Evolutionary conservation across 2,329 filamentous ascomycete species (phyloP).

Genomic region (Stagonosporopsis rhizophila): DNA sequence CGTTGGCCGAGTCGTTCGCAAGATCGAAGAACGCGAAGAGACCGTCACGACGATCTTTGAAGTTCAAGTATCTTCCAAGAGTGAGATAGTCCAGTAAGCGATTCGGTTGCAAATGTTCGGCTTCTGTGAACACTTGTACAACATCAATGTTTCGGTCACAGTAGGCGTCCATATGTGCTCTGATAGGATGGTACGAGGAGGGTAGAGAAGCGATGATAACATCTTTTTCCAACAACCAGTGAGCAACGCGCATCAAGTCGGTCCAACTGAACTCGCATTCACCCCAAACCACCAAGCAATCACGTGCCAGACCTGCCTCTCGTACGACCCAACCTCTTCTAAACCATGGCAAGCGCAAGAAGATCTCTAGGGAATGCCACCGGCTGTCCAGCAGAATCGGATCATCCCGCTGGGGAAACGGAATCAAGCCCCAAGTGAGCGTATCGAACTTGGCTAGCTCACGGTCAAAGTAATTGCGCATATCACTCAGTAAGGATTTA

Average conservation of each 20-base stretch:
- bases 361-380: not conserved
- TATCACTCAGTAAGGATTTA: not conserved
- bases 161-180: not conserved
- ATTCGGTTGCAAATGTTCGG: too few relatives aligned
- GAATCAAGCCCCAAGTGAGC: not conserved
- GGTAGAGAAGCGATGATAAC: too few relatives aligned
- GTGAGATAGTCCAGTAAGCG: not conserved
- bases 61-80: not conserved
- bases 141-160: not conserved
- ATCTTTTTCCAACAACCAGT: not conserved
- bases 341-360: not conserved
- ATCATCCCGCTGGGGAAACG: not conserved
- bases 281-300: not conserved
- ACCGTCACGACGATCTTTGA: not conserved
- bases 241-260: not conserved
- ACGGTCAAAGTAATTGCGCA: not conserved
- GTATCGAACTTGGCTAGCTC: not conserved
- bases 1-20: too few relatives aligned
- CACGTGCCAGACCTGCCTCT: not conserved
- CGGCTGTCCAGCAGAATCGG: not conserved
- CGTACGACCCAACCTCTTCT: not conserved
- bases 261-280: not conserved
- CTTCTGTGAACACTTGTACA: not conserved
- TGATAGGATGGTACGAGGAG: not conserved
- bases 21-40: not conserved